Base-by-base conservation (phyloP, 805 yeast species). In the Scheffersomyces lignosus region DNA sequence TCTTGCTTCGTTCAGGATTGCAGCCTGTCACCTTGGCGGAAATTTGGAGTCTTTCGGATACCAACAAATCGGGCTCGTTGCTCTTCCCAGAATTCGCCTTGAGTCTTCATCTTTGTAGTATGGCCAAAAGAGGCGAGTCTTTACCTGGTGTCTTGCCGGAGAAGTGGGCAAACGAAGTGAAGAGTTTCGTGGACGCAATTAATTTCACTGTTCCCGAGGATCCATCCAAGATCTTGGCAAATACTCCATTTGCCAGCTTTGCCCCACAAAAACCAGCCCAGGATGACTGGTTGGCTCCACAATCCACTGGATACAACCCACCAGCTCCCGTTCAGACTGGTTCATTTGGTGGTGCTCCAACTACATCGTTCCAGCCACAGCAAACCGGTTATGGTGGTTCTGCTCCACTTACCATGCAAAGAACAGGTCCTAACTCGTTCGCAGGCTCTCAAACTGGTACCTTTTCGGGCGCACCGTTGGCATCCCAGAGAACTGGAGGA, bases 81-180 rank as follows among this genome's bases (percentile, higher is more conserved):
- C 64, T 91, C 49, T 91, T 90, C 56, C 98, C 98, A 2, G 97
- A 91, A 60, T 91, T 91, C 70, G 95, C 95, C 12, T 70, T 91
- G 47, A 89, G 96, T 13, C 80, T 91, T 71, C 91, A 89, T 60
- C 71, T 91, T 49, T 89, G 96, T 56, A 84, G 86, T 49, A 63
- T 79, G 52, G 84, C 83, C 0, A 71, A 87, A 48, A 80, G 78
- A 49, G 96, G 96, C 25, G 89, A 86, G 48, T 68, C 81, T 6
- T 70, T 90, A 42, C 97, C 98, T 3, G 69, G 68, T 29, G 72
- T 70, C 27, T 64, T 91, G 47, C 96, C 95, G 20, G 74, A 75
- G 15, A 80, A 76, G 44, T 79, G 88, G 65, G 71, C 72, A 54
- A 86, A 84, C 54, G 97, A 91, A 60, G 96, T 91, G 9, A 77